Base-by-base conservation (phyloP, 2,329 filamentous ascomycete species). In the Iodosphaeria phyllophila region DNA sequence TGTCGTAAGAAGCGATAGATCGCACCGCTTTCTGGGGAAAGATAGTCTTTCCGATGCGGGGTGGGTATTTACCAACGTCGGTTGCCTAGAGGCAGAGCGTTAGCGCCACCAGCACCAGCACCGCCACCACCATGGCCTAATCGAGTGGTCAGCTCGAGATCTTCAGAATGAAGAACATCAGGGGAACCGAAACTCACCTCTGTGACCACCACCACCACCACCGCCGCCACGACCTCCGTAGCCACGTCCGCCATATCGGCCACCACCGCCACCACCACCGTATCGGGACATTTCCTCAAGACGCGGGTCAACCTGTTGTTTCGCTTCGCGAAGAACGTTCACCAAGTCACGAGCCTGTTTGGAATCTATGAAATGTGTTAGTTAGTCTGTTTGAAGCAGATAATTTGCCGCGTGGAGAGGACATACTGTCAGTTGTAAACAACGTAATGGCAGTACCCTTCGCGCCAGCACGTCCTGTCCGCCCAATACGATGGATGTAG, bases 351-450 rank as follows among this genome's bases (percentile, higher is more conserved):
- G 86, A 56, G 89, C 86, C 71, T 89, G 79, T 63, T 86, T 89
- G 43, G 77, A 69, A 58, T 89, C 79, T 84, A 27, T 5, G 19
- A 3, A 18, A 16, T n/a, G 5, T 33, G 47, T 63, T 44, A 60
- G 55, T 26, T 18, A 14, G 13, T 16, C 5, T 15, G n/a, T 7
- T 8, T 3, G 3, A 11, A 21, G 3, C 5, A 18, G 3, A 13
- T 8, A 5, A 14, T 15, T 20, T 13, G 28, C 23, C n/a, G 17
- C 22, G 28, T n/a, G 13, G 15, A 13, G 20, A 13, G 27, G 32
- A 77, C 84, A 61, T 67, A 93, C 86, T 95, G 57, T 95, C 89
- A 76, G 86, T 89, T 53, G 89, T 95, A 59, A 98, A 98, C 46
- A 98, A 71, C 37, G 89, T 95, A 48, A 95, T 95, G 51, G 89